Evolutionary conservation across 257 asterid species (phyloP).

Genomic region (Handroanthus guayacan): DNA sequence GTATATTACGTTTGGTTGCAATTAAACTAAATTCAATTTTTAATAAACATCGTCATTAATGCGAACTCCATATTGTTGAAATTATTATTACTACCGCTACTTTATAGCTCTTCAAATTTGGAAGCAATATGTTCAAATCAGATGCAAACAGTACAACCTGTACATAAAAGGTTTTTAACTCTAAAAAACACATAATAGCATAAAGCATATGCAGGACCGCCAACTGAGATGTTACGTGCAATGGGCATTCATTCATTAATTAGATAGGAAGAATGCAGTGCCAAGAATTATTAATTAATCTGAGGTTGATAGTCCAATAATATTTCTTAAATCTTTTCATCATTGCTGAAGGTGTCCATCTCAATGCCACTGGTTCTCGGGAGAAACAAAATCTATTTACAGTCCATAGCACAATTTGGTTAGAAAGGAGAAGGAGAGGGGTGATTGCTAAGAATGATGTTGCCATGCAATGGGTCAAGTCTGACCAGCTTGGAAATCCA

Average conservation of each 20-base stretch:
- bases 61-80: background rate
- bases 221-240: background rate
- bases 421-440: background rate
- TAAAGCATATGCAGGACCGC: background rate
- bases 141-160: background rate
- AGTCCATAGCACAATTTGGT: constrained; percentile 13
- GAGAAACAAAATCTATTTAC: background rate
- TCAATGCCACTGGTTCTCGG: background rate
- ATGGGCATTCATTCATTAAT: constrained; percentile 3
- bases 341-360: background rate
- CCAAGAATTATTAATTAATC: background rate
- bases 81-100: no score
- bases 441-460: background rate
- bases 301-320: background rate
- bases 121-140: background rate
- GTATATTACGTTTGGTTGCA: no score
- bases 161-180: background rate
- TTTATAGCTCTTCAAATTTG: no score
- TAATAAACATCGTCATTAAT: background rate
- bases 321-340: background rate
- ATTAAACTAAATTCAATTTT: no score
- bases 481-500: background rate
- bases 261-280: background rate
- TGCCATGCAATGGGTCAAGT: background rate
- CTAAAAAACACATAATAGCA: background rate